phyloP scores from a whole-genome alignment of 2,329 filamentous ascomycete genomes.

The Acrodontium crateriforme region DNA sequence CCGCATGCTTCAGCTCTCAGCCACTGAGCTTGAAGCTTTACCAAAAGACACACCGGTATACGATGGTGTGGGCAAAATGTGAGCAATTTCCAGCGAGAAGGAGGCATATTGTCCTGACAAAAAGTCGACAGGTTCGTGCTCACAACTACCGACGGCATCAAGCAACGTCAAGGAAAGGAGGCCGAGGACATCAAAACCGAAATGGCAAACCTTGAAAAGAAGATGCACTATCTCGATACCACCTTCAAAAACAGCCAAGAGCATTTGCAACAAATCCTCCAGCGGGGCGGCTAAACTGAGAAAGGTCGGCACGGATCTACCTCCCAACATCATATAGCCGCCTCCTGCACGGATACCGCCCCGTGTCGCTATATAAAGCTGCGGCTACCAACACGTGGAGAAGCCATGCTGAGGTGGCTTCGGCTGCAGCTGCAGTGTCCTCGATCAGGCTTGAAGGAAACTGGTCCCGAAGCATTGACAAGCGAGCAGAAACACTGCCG shows the following conservation, averaged over 20 bases:
- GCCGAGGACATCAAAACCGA: slow-evolving; percentile 63
- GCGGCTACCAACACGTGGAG: too few relatives aligned
- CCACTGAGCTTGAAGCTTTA: slow-evolving; percentile 66
- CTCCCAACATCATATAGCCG: too few relatives aligned
- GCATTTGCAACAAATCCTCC: slow-evolving; percentile 80
- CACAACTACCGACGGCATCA: slow-evolving; percentile 57
- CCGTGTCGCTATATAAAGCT: too few relatives aligned
- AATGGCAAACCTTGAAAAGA: slow-evolving; percentile 70
- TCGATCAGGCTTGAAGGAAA: too few relatives aligned
- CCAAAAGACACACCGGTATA: slow-evolving; percentile 69
- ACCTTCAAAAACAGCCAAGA: slow-evolving; percentile 89
- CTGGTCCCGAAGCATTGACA: too few relatives aligned
- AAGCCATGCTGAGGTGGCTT: too few relatives aligned
- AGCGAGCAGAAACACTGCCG: too few relatives aligned
- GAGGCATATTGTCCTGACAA: too few relatives aligned
- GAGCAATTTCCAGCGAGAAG: slow-evolving; percentile 15
- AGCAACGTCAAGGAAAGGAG: slow-evolving; percentile 62
- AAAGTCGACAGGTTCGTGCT: slow-evolving; percentile 64
- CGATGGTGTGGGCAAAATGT: slow-evolving; percentile 97
- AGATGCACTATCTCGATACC: slow-evolving; percentile 82
- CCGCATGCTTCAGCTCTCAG: slow-evolving; percentile 75
- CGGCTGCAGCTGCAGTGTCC: too few relatives aligned
- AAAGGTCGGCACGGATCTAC: too few relatives aligned
- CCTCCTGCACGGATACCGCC: too few relatives aligned
- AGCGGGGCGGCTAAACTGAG: slow-evolving; percentile 22